A percentile compares a stretch with the other conserved stretches of the same genome.
Conservation (phyloP, 164 flowering plant genomes). For the Platanus orientalis region DNA sequence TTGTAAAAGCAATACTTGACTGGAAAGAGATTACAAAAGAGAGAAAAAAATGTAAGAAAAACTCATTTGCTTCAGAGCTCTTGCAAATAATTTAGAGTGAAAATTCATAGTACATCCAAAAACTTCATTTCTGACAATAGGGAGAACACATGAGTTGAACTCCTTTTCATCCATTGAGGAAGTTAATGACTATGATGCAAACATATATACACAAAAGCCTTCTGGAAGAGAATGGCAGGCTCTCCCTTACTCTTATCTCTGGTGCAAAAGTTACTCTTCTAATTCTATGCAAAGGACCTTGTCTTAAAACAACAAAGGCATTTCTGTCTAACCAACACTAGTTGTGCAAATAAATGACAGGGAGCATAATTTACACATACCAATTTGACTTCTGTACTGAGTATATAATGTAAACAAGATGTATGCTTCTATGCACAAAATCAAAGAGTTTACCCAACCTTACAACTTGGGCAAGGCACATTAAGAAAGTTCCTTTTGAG, state of each 20-base stretch:
- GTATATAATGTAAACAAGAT: not conserved
- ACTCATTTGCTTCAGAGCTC: too few species aligned
- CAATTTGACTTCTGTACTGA: not conserved
- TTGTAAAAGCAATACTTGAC: too few species aligned
- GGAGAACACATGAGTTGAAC: too few species aligned
- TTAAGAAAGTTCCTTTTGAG: constrained; percentile 7
- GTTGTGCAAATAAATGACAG: not conserved
- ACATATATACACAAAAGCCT: not conserved
- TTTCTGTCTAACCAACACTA: not conserved
- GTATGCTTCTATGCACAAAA: constrained; percentile 17
- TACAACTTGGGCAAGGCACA: constrained; percentile 11
- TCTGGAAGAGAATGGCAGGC: not conserved
- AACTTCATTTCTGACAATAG: too few species aligned
- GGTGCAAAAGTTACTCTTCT: not conserved
- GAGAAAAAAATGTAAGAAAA: too few species aligned
- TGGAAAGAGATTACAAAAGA: too few species aligned
- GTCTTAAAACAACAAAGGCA: not conserved
- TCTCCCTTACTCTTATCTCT: not conserved
- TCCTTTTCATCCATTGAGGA: too few species aligned
- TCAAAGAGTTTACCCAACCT: constrained; percentile 19
- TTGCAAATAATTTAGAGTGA: too few species aligned
- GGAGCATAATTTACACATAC: not conserved
- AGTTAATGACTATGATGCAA: not conserved
- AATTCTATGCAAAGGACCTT: not conserved
- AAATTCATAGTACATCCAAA: too few species aligned